phyloP scores from a whole-genome alignment of 78 protist species.

The Acrasis kona region DNA sequence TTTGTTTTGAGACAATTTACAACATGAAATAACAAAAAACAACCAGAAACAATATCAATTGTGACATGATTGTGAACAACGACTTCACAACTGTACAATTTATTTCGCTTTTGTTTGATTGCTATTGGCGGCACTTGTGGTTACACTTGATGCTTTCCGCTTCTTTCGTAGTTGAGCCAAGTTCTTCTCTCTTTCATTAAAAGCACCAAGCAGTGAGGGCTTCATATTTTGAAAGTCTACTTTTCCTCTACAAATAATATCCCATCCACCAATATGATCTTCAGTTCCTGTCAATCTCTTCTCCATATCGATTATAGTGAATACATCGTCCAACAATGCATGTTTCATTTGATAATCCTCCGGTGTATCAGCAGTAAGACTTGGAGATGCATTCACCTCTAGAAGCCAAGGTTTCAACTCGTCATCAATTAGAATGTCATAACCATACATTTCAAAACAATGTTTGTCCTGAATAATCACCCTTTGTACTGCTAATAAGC shows the following conservation, averaged over 20 bases:
- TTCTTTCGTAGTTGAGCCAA: too few relatives aligned
- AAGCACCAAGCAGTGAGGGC: too few relatives aligned
- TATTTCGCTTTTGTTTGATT: too few relatives aligned
- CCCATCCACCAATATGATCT: slow-evolving; percentile 24
- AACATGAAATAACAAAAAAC: too few relatives aligned
- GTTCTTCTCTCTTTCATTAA: too few relatives aligned
- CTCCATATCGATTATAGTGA: slow-evolving; percentile 43
- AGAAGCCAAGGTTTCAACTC: slow-evolving; percentile 40
- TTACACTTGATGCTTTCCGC: too few relatives aligned
- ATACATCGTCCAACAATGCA: slow-evolving; percentile 37
- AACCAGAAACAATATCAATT: too few relatives aligned
- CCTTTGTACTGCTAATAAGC: slow-evolving; percentile 61
- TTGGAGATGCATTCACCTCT: slow-evolving; percentile 44
- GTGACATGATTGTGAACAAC: too few relatives aligned
- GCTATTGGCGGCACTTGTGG: too few relatives aligned
- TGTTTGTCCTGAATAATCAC: slow-evolving; percentile 61
- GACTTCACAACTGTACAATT: too few relatives aligned
- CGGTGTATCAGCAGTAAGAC: slow-evolving; percentile 31
- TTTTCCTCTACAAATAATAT: slow-evolving; percentile 8
- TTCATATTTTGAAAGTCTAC: too few relatives aligned
- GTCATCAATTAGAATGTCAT: slow-evolving; percentile 46
- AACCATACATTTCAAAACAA: slow-evolving; percentile 76
- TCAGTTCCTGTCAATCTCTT: neutral
- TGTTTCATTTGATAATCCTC: slow-evolving; percentile 43
- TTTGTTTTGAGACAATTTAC: too few relatives aligned